Conservation (phyloP, 345 rosid genomes). For the Psidium friedrichsthalianum region DNA sequence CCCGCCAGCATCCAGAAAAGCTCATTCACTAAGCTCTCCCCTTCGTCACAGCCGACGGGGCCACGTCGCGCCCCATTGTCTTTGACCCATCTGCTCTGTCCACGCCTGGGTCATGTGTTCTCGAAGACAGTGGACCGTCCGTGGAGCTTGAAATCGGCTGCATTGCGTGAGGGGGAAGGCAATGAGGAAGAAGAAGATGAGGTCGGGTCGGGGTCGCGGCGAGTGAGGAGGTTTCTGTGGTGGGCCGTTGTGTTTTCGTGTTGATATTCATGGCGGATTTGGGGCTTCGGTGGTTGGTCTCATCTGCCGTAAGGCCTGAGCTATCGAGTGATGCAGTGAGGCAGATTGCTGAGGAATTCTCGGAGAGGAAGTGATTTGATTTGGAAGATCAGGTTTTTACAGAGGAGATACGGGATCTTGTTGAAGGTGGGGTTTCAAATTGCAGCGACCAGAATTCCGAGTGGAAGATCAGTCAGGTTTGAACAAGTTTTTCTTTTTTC, state of each 20-base stretch:
- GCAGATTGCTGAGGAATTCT: conserved; percentile 38
- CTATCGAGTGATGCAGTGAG: conserved; percentile 38
- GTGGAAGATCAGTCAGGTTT: conserved; percentile 70
- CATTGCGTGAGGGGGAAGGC: conserved; percentile 9
- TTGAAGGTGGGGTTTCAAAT: conserved; percentile 24
- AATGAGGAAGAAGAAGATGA: conserved; percentile 13
- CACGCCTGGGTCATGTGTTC: conserved; percentile 41
- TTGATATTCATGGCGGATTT: conserved; percentile 27
- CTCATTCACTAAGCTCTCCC: conserved; percentile 54
- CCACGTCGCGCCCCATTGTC: conserved; percentile 32
- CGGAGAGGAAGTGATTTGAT: conserved; percentile 16
- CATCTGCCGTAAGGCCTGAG: conserved; percentile 24
- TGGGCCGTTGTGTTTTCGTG: conserved; percentile 22
- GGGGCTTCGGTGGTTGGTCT: conserved; percentile 30
- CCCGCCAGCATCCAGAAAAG: conserved; percentile 57
- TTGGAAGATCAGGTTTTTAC: conserved; percentile 33
- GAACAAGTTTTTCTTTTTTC: neutral
- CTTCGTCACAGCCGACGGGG: conserved; percentile 14
- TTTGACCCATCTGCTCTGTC: conserved; percentile 34
- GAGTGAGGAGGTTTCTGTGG: conserved; percentile 5
- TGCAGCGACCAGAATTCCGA: conserved; percentile 37
- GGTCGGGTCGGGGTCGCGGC: neutral
- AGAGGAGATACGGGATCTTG: conserved; percentile 35
- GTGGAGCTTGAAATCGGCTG: conserved; percentile 18
- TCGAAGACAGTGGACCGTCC: conserved; percentile 1